phyloP scores from a whole-genome alignment of 1,284 basidiomycete genomes.

The Trichosporon sp. region DNA sequence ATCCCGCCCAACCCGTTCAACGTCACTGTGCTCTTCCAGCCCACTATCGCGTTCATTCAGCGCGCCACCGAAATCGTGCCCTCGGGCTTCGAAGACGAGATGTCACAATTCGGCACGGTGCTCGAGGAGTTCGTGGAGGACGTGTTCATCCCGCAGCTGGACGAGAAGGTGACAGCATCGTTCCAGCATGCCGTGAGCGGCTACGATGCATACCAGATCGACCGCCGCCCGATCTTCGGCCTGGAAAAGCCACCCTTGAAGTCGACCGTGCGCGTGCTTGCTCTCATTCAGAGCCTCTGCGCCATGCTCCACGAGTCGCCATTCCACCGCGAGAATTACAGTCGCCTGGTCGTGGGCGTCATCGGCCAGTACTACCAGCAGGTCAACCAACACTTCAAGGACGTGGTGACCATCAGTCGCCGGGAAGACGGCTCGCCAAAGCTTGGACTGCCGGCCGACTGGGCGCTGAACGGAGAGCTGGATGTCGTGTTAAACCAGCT shows the following conservation, averaged over 20 bases:
- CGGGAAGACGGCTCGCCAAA: background rate
- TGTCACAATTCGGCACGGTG: constrained; percentile 59
- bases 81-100: constrained; percentile 60
- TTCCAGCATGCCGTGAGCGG: constrained; percentile 81
- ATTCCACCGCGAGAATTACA: constrained; percentile 91
- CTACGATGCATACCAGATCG: constrained; percentile 69
- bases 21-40: constrained; percentile 87
- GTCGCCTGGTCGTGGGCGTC: constrained; percentile 87
- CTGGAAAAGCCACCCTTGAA: constrained; percentile 54
- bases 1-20: constrained; percentile 92
- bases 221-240: constrained; percentile 18
- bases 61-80: constrained; percentile 65
- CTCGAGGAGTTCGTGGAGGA: constrained; percentile 91
- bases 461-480: constrained; percentile 79
- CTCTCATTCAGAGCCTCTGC: constrained; percentile 86
- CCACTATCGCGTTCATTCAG: constrained; percentile 79
- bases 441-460: constrained; percentile 63
- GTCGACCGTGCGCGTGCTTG: constrained; percentile 78
- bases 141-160: constrained; percentile 88
- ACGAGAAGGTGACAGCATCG: constrained; percentile 83
- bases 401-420: constrained; percentile 25
- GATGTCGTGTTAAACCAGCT: constrained; percentile 60
- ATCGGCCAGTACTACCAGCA: constrained; percentile 95
- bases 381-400: constrained; percentile 77
- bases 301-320: constrained; percentile 89